phyloP scores from a whole-genome alignment of 2,329 filamentous ascomycete genomes.

The Colletotrichum paranaense region DNA sequence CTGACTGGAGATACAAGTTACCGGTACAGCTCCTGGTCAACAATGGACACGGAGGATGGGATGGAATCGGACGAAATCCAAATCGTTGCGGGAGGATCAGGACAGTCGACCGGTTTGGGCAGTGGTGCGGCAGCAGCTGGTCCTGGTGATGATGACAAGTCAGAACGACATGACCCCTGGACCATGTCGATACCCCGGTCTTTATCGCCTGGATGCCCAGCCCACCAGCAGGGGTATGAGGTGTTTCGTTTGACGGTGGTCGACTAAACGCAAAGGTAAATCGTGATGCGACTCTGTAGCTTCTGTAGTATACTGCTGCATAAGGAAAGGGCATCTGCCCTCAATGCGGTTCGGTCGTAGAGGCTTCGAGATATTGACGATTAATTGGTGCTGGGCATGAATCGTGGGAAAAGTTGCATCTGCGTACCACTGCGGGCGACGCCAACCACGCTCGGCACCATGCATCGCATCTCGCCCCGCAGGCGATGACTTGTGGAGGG shows the following conservation, averaged over 20 bases:
- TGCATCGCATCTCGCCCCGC: background rate
- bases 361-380: background rate
- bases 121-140: background rate
- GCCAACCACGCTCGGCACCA: background rate
- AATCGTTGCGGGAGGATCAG: conserved; percentile 6
- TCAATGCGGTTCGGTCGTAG: conserved; percentile 6
- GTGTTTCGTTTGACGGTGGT: conserved; percentile 25
- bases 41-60: background rate
- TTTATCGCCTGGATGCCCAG: conserved; percentile 18
- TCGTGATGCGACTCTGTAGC: conserved; percentile 25
- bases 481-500: background rate
- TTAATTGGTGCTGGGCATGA: background rate
- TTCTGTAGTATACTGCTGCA: conserved; percentile 12
- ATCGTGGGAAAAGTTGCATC: background rate
- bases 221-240: conserved; percentile 17
- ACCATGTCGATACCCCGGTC: conserved; percentile 22
- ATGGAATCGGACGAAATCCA: conserved; percentile 23
- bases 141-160: conserved; percentile 17
- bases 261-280: conserved; percentile 2
- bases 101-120: background rate
- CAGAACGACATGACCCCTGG: conserved; percentile 21
- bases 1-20: conserved; percentile 1
- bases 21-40: background rate
- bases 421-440: background rate
- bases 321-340: background rate